Evolutionary conservation across 768 basidiomycete genomes (phyloP), one percentile per base, ranked within the genome.

Genomic region (Rhodosporidiobolus sp.): DNA sequence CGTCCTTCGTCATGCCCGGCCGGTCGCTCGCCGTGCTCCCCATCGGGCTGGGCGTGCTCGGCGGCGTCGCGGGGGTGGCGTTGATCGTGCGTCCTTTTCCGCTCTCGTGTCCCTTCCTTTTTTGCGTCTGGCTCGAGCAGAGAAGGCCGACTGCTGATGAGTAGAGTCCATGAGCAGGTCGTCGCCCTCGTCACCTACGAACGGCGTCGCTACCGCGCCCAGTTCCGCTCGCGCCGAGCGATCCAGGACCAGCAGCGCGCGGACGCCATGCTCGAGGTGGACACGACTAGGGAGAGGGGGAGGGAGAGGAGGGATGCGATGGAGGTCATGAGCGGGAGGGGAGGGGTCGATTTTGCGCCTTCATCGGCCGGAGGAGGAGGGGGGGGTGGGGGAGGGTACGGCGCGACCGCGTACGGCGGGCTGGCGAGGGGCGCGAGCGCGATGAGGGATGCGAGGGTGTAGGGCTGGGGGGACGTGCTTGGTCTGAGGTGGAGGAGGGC

Each of bases 141-240:
- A 34, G n/a, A n/a, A n/a, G n/a, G n/a, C 55, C 10, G 32, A 56
- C 55, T 14, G 38, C 38, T 43, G 55, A 17, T 34, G 34, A 12
- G 32, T 34, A 43, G 19, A 34, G 5, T 19, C 2, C 49, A 1
- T 8, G 12, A 12, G 38, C 66, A 67, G 66, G 43, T 67, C 52
- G 38, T 43, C 22, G 58, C 58, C 58, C 52, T 45, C 52, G 59
- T 67, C 49, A 24, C 32, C 50, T 61, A 45, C 49, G 66, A 67
- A 20, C 58, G 59, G 30, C 38, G 52, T 14, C 22, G 19, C 19
- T 67, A 67, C 52, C 38, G 49, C 19, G 6, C 34, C 14, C 59
- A 60, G 50, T 67, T 60, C 56, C 46, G 10, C 11, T 2, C 34
- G 32, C 57, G 49, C 48, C 48, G 49, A 0, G 24, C 26, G 22